Percentiles rank a stretch among this genome's conserved stretches.
phyloP scores from a whole-genome alignment of 805 yeast species.

The Starmerella potacharoeniae region DNA sequence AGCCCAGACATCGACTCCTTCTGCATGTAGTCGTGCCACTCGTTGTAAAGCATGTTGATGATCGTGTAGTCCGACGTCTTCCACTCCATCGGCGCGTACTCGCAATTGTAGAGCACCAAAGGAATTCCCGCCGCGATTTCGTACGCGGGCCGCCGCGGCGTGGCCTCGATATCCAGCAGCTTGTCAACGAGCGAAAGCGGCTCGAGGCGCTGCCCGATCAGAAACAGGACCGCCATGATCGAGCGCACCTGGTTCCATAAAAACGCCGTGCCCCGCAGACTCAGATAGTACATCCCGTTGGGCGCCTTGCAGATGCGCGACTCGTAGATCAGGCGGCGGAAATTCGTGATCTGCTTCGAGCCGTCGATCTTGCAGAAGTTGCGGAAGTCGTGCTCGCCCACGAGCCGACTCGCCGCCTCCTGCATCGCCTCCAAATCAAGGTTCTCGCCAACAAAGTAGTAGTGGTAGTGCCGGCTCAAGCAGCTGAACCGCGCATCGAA shows the following conservation, averaged over 20 bases:
- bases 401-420: conserved; percentile 48
- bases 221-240: conserved; percentile 73
- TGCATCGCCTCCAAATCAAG: conserved; percentile 59
- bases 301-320: conserved; percentile 36
- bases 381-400: conserved; percentile 81
- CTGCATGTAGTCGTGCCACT: conserved; percentile 46
- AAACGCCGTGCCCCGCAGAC: conserved; percentile 78
- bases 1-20: conserved; percentile 44
- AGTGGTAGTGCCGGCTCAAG: conserved; percentile 70
- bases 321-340: conserved; percentile 47
- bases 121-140: conserved; percentile 89
- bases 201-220: conserved; percentile 73
- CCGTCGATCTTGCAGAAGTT: conserved; percentile 94
- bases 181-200: conserved; percentile 43
- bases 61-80: conserved; percentile 18
- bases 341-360: conserved; percentile 79
- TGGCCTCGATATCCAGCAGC: conserved; percentile 44
- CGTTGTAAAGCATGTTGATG: conserved; percentile 28
- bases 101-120: conserved; percentile 74
- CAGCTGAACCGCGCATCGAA: conserved; percentile 95
- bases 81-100: conserved; percentile 66
- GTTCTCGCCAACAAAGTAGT: conserved; percentile 42
- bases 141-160: conserved; percentile 63
- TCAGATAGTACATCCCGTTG: conserved; percentile 46
- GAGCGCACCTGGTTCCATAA: conserved; percentile 97